Evolutionary conservation across 1,284 basidiomycete species (phyloP).

Genomic region (Irpex lacteus): DNA sequence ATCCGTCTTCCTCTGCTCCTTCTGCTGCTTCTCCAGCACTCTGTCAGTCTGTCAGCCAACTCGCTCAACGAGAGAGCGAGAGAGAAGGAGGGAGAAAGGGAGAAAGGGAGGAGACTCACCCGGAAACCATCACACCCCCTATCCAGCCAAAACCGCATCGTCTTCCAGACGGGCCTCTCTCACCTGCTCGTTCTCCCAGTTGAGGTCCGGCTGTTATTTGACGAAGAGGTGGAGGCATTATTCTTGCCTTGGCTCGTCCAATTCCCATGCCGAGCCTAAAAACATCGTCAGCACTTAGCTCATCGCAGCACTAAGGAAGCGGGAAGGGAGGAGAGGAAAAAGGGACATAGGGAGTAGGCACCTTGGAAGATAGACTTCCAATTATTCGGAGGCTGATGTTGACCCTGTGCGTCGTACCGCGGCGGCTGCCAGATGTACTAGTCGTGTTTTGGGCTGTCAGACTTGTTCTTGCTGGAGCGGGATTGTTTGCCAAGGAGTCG

Average conservation of each 20-base stretch:
- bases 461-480: constrained; percentile 38
- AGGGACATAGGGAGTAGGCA: constrained; percentile 15
- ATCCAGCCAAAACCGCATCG: constrained; percentile 75
- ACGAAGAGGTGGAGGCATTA: constrained; percentile 77
- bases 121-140: constrained; percentile 76
- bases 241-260: constrained; percentile 64
- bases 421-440: constrained; percentile 79
- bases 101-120: constrained; percentile 32
- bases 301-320: neutral
- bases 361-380: constrained; percentile 72
- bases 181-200: constrained; percentile 72
- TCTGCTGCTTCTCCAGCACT: constrained; percentile 34
- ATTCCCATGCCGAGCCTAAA: constrained; percentile 71
- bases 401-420: constrained; percentile 49
- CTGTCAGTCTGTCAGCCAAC: too few relatives aligned
- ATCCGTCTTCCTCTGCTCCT: constrained; percentile 34
- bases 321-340: neutral
- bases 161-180: constrained; percentile 58
- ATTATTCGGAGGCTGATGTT: constrained; percentile 66
- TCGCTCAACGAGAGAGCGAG: too few relatives aligned
- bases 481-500: too few relatives aligned
- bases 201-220: constrained; percentile 73
- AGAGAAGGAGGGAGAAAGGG: too few relatives aligned
- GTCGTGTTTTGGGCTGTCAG: constrained; percentile 59
- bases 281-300: neutral